Evolutionary conservation across 441 rosid species (phyloP), one percentile per base, ranked within the genome.

Genomic region (Euphorbia celastroides): DNA sequence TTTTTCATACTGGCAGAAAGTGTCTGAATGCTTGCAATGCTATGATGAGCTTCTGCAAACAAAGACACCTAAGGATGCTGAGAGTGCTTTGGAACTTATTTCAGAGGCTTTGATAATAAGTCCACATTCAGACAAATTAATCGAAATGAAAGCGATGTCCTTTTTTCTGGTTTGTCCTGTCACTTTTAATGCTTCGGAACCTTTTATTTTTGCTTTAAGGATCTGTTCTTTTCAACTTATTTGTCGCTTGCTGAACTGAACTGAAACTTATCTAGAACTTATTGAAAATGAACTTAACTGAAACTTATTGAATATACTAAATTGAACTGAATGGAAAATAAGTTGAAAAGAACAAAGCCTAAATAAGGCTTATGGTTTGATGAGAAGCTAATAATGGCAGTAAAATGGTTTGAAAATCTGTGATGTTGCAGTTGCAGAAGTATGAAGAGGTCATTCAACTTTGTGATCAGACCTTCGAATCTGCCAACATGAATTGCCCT

Each of bases 381-480:
- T 62, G 25, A 65, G 65, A 68, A 71, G 65, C 48, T 59, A 62
- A 57, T 42, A 46, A 63, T 26, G 57, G 50, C 42, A 19, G 27
- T 52, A 73, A 48, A 20, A 51, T 64, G 26, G 57, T 25, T 16
- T 46, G 60, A 71, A 72, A 71, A 62, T 63, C 70, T 75, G 20
- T 77, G 64, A 50, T 77, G 62, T 73, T 44, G 65, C 97, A 91
- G 99, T 77, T 91, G 74, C 84, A 70, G 72, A 88, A 80, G 78
- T 91, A 86, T 69, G 94, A 88, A 79, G 99, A 86, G 75, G 86
- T 83, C 54, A 88, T 91, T 81, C 86, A 79, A 77, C 79, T 93
- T 52, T 91, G 96, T 72, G 91, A 85, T 69, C 88, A 86, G 84
- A 86, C 96, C 62, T 63, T 83, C 60, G 86, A 86, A 81, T 78